phyloP scores from a whole-genome alignment of 202 grass and related monocot genomes.

The Bolboschoenoplectus hybrid region DNA sequence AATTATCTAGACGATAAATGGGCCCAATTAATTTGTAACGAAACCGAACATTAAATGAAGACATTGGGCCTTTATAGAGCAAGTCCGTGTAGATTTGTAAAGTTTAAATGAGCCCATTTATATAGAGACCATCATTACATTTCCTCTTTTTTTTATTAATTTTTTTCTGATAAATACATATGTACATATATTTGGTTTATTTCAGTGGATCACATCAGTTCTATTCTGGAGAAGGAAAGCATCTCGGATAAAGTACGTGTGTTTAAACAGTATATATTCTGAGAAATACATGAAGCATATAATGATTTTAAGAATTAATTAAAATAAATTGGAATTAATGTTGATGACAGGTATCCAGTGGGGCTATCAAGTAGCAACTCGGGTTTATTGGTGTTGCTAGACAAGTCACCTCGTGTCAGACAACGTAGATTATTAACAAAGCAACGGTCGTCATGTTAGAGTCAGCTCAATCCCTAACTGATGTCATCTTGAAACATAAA shows the following conservation, averaged over 20 bases:
- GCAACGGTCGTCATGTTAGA: slow-evolving; percentile 36
- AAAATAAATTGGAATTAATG: slow-evolving; percentile 21
- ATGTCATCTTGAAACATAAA: slow-evolving; percentile 28
- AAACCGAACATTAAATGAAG: neutral
- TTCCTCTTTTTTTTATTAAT: neutral
- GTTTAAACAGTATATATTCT: neutral
- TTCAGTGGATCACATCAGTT: slow-evolving; percentile 51
- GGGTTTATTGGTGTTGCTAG: slow-evolving; percentile 49
- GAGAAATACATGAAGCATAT: slow-evolving; percentile 3
- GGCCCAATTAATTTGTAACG: neutral
- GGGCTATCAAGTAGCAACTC: slow-evolving; percentile 44
- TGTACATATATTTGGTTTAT: neutral
- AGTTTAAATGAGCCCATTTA: neutral
- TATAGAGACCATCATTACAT: neutral
- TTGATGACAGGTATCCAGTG: slow-evolving; percentile 43
- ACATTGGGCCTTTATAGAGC: neutral
- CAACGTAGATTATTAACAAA: slow-evolving; percentile 49
- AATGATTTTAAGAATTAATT: neutral
- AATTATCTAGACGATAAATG: neutral
- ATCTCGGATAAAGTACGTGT: slow-evolving; percentile 52
- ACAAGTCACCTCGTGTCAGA: slow-evolving; percentile 46
- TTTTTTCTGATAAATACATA: neutral
- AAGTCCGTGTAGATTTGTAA: neutral
- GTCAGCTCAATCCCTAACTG: slow-evolving; percentile 17
- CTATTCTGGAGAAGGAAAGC: slow-evolving; percentile 50